Evolutionary conservation across 2,329 filamentous ascomycete genomes (phyloP).

Genomic region (Penicillium hordei): DNA sequence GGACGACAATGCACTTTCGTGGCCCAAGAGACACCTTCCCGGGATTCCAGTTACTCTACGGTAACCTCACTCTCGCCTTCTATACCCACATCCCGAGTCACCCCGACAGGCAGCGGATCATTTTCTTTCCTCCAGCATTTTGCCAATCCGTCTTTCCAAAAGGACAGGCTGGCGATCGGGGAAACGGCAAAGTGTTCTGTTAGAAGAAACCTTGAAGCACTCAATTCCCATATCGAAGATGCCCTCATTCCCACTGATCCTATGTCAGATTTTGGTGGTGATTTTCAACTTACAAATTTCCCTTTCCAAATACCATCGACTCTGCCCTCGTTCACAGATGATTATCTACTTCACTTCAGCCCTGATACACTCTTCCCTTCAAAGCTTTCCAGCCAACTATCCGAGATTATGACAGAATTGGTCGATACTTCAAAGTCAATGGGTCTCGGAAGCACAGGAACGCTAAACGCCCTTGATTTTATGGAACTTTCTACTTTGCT

Average conservation of each 20-base stretch:
- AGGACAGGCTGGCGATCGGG: slow-evolving; percentile 32
- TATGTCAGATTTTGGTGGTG: slow-evolving; percentile 13
- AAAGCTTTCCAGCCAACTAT: slow-evolving; percentile 27
- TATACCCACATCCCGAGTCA: neutral
- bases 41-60: neutral
- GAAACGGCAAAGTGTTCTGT: slow-evolving; percentile 33
- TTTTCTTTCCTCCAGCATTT: slow-evolving; percentile 34
- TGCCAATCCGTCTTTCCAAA: slow-evolving; percentile 29
- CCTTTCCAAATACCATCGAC: slow-evolving; percentile 13
- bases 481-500: slow-evolving; percentile 25
- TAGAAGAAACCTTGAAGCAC: slow-evolving; percentile 27
- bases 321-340: slow-evolving; percentile 8
- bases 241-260: slow-evolving; percentile 25
- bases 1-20: slow-evolving; percentile 25
- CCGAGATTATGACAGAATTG: slow-evolving; percentile 27
- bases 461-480: slow-evolving; percentile 12
- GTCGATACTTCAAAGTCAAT: slow-evolving; percentile 33
- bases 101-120: slow-evolving; percentile 9
- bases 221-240: slow-evolving; percentile 31
- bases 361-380: slow-evolving; percentile 21
- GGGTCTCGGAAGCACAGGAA: slow-evolving; percentile 2
- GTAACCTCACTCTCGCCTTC: slow-evolving; percentile 7
- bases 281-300: slow-evolving; percentile 13
- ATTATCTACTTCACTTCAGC: slow-evolving; percentile 20
- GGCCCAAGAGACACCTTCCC: slow-evolving; percentile 1